A percentile compares a stretch with the other conserved stretches of the same genome.
These are phyloP conservation scores for Volvox africanus DNA, from an alignment of 139 green algal genomes.

Conservation along the genomic window DNA sequence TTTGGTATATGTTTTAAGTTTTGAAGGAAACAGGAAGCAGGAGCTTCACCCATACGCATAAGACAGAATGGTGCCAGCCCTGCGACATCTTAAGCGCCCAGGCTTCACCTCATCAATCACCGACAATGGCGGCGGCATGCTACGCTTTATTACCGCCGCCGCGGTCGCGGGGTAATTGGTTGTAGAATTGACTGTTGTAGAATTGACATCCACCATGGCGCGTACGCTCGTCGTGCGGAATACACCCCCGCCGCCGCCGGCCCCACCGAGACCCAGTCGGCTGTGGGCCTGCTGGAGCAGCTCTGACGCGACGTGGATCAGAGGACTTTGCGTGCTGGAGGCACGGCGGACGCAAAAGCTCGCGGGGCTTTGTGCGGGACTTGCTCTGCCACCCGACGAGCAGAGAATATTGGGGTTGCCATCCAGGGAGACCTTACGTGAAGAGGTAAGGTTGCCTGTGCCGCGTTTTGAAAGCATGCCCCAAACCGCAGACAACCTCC, in stretches of 20 bases:
- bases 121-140: not conserved
- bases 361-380: not conserved
- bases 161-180: not conserved
- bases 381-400: not conserved
- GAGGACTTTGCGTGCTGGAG: not conserved
- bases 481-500: not conserved
- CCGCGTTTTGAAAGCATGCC: not conserved
- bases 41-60: not conserved
- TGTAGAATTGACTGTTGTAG: not conserved
- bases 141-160: not conserved
- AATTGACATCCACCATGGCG: not conserved
- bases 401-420: not conserved
- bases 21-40: not conserved
- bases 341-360: not conserved
- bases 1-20: not conserved
- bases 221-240: not conserved
- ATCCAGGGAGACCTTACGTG: not conserved
- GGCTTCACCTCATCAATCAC: constrained; percentile 5
- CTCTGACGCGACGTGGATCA: not conserved
- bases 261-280: not conserved
- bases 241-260: not conserved
- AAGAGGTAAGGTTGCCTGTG: not conserved
- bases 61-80: not conserved
- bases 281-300: constrained; percentile 11
- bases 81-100: not conserved